Evolutionary conservation across 768 basidiomycete genomes (phyloP).

Genomic region (Xerocomellus intermedius): DNA sequence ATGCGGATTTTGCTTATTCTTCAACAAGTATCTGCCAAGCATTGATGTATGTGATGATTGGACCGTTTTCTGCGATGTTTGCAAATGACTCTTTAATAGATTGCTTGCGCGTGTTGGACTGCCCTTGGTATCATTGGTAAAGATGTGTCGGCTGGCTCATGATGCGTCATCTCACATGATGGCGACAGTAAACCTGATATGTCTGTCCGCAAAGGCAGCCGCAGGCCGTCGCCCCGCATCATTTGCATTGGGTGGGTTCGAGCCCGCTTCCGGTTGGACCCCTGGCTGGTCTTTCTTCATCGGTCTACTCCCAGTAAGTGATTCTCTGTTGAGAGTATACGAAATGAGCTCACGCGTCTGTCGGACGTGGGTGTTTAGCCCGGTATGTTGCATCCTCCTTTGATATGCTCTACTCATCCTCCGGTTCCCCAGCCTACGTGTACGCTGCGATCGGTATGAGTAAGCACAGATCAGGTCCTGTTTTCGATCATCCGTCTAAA

Average conservation of each 20-base stretch:
- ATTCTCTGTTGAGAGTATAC: not conserved
- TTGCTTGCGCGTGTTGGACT: slow-evolving; percentile 62
- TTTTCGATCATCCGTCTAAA: slow-evolving; percentile 2
- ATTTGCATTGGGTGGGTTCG: slow-evolving; percentile 58
- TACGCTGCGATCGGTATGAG: slow-evolving; percentile 65
- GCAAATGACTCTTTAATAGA: slow-evolving; percentile 33
- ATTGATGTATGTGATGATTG: slow-evolving; percentile 42
- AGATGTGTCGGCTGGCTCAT: not conserved
- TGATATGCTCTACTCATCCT: not conserved
- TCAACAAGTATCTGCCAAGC: slow-evolving; percentile 48
- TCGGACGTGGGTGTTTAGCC: slow-evolving; percentile 19
- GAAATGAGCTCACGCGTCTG: not conserved
- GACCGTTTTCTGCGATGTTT: not conserved
- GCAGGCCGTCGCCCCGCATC: slow-evolving; percentile 51
- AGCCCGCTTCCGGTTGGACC: slow-evolving; percentile 66
- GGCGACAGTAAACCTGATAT: slow-evolving; percentile 52
- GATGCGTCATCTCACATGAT: slow-evolving; percentile 13
- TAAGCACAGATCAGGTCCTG: slow-evolving; percentile 21
- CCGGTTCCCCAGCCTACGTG: slow-evolving; percentile 45
- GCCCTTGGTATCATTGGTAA: slow-evolving; percentile 53
- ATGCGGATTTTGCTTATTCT: slow-evolving; percentile 53
- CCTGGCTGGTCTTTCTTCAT: slow-evolving; percentile 71
- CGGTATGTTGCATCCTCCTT: slow-evolving; percentile 16
- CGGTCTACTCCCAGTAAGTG: slow-evolving; percentile 53
- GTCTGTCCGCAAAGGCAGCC: slow-evolving; percentile 56